A percentile compares a stretch with the other conserved stretches of the same genome.
Evolutionary conservation across 805 yeast species (phyloP).

Genomic region (Metschnikowia bowlesiae): DNA sequence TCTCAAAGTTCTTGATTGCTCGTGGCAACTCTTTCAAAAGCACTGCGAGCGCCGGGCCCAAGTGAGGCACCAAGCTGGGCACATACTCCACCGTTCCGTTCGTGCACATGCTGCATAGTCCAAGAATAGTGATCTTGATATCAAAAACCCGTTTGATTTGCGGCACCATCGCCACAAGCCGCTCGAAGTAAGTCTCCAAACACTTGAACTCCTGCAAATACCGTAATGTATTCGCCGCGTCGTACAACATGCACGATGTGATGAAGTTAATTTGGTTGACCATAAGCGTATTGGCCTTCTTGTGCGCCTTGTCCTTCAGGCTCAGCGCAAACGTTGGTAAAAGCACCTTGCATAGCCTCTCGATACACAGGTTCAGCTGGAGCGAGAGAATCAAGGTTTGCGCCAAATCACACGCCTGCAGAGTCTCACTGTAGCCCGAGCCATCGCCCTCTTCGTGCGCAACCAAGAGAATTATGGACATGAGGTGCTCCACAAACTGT

Average conservation of each 20-base stretch:
- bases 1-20: slow-evolving; percentile 65
- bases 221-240: slow-evolving; percentile 50
- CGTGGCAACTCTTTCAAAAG: slow-evolving; percentile 61
- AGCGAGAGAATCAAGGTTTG: slow-evolving; percentile 61
- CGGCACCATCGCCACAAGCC: slow-evolving; percentile 62
- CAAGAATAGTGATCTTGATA: slow-evolving; percentile 69
- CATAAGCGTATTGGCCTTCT: slow-evolving; percentile 34
- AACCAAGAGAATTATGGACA: slow-evolving; percentile 45
- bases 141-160: slow-evolving; percentile 70
- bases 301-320: slow-evolving; percentile 25
- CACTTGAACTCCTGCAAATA: slow-evolving; percentile 44
- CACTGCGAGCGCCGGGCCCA: slow-evolving; percentile 49
- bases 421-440: slow-evolving; percentile 50
- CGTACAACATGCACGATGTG: slow-evolving; percentile 59
- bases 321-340: slow-evolving; percentile 30
- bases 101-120: slow-evolving; percentile 29
- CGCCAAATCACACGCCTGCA: slow-evolving; percentile 56
- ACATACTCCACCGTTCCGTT: slow-evolving; percentile 19
- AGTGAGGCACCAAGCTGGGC: slow-evolving; percentile 27
- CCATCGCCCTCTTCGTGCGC: slow-evolving; percentile 41
- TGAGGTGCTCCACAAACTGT: slow-evolving; percentile 45
- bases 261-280: slow-evolving; percentile 58
- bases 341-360: slow-evolving; percentile 42
- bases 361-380: slow-evolving; percentile 46
- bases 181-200: slow-evolving; percentile 43